phyloP scores from a whole-genome alignment of 169 alveolate species.

The Toxoplasma gondii region DNA sequence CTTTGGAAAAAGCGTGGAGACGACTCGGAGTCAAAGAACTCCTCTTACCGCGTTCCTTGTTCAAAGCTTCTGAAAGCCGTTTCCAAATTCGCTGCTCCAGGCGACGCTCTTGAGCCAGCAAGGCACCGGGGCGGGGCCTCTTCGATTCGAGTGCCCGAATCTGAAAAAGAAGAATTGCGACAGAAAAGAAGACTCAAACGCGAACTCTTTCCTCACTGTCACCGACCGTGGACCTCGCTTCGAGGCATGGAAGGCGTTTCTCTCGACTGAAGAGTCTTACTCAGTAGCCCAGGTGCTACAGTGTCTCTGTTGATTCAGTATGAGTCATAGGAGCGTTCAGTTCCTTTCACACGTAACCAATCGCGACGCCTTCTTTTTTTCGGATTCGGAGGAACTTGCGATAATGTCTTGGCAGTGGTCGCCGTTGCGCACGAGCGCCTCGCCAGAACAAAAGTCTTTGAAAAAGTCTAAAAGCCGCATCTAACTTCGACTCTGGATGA shows the following conservation, averaged over 20 bases:
- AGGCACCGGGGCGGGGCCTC: background rate
- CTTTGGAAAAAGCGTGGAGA: background rate
- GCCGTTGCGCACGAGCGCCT: no score
- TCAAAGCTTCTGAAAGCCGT: background rate
- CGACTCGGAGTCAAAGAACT: background rate
- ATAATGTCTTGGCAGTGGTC: no score
- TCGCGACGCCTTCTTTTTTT: no score
- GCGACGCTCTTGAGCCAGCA: background rate
- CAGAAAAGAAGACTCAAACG: background rate
- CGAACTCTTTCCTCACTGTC: background rate
- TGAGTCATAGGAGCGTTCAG: no score
- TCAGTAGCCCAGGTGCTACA: background rate
- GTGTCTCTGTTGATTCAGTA: background rate
- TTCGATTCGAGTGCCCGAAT: background rate
- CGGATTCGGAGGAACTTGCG: no score
- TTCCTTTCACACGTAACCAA: no score
- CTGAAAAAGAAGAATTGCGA: background rate
- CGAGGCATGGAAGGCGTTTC: no score
- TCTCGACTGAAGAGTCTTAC: no score
- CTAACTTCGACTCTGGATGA: no score
- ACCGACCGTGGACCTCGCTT: no score
- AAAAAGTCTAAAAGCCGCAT: no score
- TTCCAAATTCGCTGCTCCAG: background rate
- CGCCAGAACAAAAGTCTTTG: no score
- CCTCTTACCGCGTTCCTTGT: background rate